phyloP scores from a whole-genome alignment of 176 grass and related monocot genomes.

The Ampelocalamus luodianensis region DNA sequence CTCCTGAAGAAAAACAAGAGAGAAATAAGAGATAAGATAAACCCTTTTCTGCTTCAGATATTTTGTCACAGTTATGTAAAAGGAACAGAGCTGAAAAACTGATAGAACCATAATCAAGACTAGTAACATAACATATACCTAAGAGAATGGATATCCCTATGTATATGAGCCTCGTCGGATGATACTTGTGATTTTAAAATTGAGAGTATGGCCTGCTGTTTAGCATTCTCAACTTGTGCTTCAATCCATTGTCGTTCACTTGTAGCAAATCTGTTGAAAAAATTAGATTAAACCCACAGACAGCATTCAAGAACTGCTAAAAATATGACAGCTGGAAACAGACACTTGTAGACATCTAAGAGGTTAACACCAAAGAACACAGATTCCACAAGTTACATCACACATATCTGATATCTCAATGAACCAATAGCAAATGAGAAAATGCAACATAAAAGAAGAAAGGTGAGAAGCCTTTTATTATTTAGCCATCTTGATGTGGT shows the following conservation, averaged over 20 bases:
- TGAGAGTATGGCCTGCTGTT: slow-evolving; percentile 92
- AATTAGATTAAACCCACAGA: slow-evolving; percentile 24
- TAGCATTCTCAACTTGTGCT: slow-evolving; percentile 96
- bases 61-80: slow-evolving; percentile 14
- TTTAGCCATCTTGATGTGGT: not conserved
- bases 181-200: slow-evolving; percentile 89
- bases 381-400: not conserved
- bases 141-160: slow-evolving; percentile 90
- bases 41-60: slow-evolving; percentile 21
- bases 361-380: not conserved
- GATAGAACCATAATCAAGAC: slow-evolving; percentile 2
- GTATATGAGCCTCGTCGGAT: slow-evolving; percentile 91
- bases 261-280: slow-evolving; percentile 84
- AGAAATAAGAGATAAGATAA: slow-evolving; percentile 35
- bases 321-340: slow-evolving; percentile 10
- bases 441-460: not conserved
- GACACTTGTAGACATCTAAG: not conserved
- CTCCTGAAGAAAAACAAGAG: slow-evolving; percentile 57
- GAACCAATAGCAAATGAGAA: not conserved
- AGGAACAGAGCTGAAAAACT: slow-evolving; percentile 28
- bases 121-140: slow-evolving; percentile 59
- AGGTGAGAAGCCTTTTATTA: not conserved
- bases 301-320: not conserved
- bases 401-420: not conserved
- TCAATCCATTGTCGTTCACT: slow-evolving; percentile 99